Evolutionary conservation across 2,329 filamentous ascomycete genomes (phyloP).

Genomic region (Paecilomyces formosus): DNA sequence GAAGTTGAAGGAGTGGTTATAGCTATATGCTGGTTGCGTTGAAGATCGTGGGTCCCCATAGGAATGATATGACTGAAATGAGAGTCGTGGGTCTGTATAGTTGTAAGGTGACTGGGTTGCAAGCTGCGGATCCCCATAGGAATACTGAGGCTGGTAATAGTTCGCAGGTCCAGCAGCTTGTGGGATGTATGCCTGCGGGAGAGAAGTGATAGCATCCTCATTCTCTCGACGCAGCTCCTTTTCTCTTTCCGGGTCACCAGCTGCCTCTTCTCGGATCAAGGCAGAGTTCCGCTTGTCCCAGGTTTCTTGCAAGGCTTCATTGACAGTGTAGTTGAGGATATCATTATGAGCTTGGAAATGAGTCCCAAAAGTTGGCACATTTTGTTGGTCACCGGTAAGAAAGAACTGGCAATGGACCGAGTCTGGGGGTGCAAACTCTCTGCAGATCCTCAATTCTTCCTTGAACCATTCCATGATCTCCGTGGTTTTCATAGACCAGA

Average conservation of each 20-base stretch:
- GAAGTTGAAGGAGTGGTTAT: conserved; percentile 53
- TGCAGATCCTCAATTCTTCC: conserved; percentile 85
- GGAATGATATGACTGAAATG: conserved; percentile 2
- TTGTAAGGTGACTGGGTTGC: conserved; percentile 6
- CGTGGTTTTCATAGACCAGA: conserved; percentile 88
- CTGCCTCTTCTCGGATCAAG: conserved; percentile 72
- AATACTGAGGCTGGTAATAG: conserved; percentile 6
- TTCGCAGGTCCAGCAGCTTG: conserved; percentile 8
- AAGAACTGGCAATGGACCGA: conserved; percentile 92
- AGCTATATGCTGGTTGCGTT: conserved; percentile 2
- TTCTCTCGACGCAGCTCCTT: conserved; percentile 72
- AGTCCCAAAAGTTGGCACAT: conserved; percentile 37
- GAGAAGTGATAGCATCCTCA: conserved; percentile 74
- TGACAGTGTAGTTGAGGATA: conserved; percentile 76
- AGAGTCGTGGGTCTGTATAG: conserved; percentile 1
- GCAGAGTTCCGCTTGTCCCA: conserved; percentile 81
- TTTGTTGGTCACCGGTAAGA: conserved; percentile 68
- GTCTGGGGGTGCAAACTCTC: conserved; percentile 79
- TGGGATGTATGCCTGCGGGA: conserved; percentile 50
- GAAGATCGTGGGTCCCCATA: neutral
- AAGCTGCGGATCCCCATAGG: neutral
- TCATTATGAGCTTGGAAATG: conserved; percentile 58
- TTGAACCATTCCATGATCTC: conserved; percentile 98
- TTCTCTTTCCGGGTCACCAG: conserved; percentile 70
- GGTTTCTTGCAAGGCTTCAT: conserved; percentile 79